Conservation (phyloP, 208 protist species). For the Trypanosoma melophagium region DNA sequence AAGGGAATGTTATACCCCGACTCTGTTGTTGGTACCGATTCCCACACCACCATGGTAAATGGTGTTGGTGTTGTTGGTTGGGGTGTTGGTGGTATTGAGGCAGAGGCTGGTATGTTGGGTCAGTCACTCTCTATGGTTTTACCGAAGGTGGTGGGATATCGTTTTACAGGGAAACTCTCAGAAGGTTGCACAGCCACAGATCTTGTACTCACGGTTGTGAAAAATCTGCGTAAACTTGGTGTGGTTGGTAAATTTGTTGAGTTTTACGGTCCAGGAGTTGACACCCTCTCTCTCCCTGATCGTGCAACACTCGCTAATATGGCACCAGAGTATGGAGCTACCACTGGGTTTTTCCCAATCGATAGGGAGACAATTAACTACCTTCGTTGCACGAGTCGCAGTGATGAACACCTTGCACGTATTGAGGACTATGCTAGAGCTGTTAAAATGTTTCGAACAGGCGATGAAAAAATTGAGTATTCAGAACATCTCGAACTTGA, state of each 20-base stretch:
- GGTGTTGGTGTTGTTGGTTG: constrained; percentile 94
- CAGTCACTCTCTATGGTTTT: constrained; percentile 95
- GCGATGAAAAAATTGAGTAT: constrained; percentile 82
- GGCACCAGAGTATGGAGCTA: constrained; percentile 97
- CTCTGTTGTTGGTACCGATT: constrained; percentile 96
- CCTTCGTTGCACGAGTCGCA: constrained; percentile 87
- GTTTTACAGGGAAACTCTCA: constrained; percentile 90
- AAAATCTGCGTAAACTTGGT: constrained; percentile 92
- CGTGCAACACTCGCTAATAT: constrained; percentile 96
- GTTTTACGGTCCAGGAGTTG: constrained; percentile 94
- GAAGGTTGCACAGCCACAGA: constrained; percentile 95
- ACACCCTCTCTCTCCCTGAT: constrained; percentile 90
- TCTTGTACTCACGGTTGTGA: constrained; percentile 94
- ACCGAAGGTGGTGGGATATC: constrained; percentile 95
- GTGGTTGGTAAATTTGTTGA: constrained; percentile 98
- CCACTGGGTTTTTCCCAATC: constrained; percentile 96
- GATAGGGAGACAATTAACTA: constrained; percentile 94
- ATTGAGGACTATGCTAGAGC: constrained; percentile 93
- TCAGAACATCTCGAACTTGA: constrained; percentile 91
- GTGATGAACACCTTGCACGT: constrained; percentile 72
- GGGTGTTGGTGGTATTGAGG: constrained; percentile 97
- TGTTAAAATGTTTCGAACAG: constrained; percentile 83
- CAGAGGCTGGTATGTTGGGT: constrained; percentile 95
- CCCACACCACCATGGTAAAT: constrained; percentile 97
- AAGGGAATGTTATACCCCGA: constrained; percentile 95